Percentiles rank a stretch among this genome's conserved stretches.
These are phyloP conservation scores for Kodamaea leandrae DNA, from an alignment of 805 yeast species.

Conservation along the genomic window DNA sequence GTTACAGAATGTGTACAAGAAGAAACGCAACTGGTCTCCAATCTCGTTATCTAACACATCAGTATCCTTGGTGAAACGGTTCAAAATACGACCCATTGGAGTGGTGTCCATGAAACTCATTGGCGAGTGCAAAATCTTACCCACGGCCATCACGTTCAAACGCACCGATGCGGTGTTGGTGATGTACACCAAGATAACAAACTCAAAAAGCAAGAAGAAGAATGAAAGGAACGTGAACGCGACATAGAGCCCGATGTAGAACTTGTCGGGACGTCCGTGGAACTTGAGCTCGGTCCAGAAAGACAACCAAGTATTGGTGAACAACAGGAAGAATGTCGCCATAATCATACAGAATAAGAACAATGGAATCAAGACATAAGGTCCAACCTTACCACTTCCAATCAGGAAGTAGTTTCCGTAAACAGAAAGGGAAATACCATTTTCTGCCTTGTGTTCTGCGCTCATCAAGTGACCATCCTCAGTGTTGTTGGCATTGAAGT, in stretches of 20 bases:
- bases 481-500: constrained; percentile 7
- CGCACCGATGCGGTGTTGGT: constrained; percentile 52
- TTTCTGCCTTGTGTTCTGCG: constrained; percentile 21
- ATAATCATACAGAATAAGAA: constrained; percentile 22
- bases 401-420: constrained; percentile 30
- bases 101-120: constrained; percentile 83
- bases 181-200: constrained; percentile 46
- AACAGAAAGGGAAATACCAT: constrained; percentile 27
- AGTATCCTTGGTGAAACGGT: constrained; percentile 84
- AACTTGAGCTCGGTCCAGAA: constrained; percentile 72
- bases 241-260: constrained; percentile 74
- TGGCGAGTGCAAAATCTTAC: constrained; percentile 67
- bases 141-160: constrained; percentile 63
- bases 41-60: constrained; percentile 81
- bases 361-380: constrained; percentile 1
- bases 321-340: constrained; percentile 51
- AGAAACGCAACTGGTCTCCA: constrained; percentile 63
- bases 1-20: constrained; percentile 51
- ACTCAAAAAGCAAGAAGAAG: constrained; percentile 40
- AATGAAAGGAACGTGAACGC: constrained; percentile 54
- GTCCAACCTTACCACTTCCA: constrained; percentile 13
- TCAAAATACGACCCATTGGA: constrained; percentile 83
- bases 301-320: constrained; percentile 76
- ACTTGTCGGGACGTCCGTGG: constrained; percentile 41
- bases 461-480: constrained; percentile 11